Conservation (phyloP, 208 protist species). For the Phytomonas sp. region DNA sequence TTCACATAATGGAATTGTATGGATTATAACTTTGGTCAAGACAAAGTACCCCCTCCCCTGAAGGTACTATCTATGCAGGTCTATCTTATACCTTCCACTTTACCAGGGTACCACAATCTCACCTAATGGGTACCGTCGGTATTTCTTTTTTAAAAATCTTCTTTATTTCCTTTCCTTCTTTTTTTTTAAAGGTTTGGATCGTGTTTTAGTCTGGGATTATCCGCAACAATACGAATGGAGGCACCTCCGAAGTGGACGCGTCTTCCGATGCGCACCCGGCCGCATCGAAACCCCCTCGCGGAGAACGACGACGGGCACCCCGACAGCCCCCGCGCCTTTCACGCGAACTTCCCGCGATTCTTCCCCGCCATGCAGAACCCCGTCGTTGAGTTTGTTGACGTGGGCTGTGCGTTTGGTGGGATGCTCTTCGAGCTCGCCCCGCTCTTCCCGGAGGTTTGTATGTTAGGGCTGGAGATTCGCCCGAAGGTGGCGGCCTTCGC, state of each 20-base stretch:
- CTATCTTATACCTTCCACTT: too few relatives aligned
- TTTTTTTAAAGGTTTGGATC: conserved; percentile 6
- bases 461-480: conserved; percentile 96
- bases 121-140: neutral
- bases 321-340: conserved; percentile 54
- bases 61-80: too few relatives aligned
- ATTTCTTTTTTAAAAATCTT: neutral
- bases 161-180: neutral
- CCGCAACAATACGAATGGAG: conserved; percentile 9
- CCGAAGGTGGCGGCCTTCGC: conserved; percentile 92
- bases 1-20: too few relatives aligned
- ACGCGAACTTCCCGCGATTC: conserved; percentile 22
- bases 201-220: neutral
- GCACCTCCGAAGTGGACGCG: conserved; percentile 70
- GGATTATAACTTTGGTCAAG: too few relatives aligned
- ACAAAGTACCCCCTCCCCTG: too few relatives aligned
- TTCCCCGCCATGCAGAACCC: conserved; percentile 37
- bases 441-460: conserved; percentile 90
- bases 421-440: conserved; percentile 86
- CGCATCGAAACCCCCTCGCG: conserved; percentile 91
- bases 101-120: too few relatives aligned
- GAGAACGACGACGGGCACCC: conserved; percentile 87
- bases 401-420: conserved; percentile 97
- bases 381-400: conserved; percentile 86
- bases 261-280: conserved; percentile 82